These are phyloP conservation scores for Leucocoprinus sp. DNA, from an alignment of 768 basidiomycete species.

Conservation along the genomic window DNA sequence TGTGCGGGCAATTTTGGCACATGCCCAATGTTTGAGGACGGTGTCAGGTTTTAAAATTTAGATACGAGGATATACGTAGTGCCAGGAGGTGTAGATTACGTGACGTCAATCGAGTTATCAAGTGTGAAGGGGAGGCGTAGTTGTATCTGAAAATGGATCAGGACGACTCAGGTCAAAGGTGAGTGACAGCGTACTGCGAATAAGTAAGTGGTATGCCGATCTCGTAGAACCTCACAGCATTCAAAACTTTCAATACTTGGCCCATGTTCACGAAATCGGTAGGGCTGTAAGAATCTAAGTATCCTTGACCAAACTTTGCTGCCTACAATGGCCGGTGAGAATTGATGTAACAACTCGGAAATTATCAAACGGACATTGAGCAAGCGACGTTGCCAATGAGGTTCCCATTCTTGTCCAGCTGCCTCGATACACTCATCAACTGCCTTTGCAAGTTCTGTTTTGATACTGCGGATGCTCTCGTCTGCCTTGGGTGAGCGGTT, in stretches of 20 bases:
- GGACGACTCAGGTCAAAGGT: constrained; percentile 4
- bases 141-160: constrained; percentile 52
- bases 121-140: constrained; percentile 69
- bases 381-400: constrained; percentile 80
- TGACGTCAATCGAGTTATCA: constrained; percentile 76
- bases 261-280: constrained; percentile 91
- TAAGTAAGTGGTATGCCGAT: constrained; percentile 92
- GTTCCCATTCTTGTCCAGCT: constrained; percentile 87
- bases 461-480: constrained; percentile 83
- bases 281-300: constrained; percentile 88
- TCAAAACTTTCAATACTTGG: constrained; percentile 86
- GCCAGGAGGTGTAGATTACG: constrained; percentile 89
- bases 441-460: constrained; percentile 76
- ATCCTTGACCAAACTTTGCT: constrained; percentile 94
- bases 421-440: constrained; percentile 93
- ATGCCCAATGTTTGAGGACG: constrained; percentile 94
- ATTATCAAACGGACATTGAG: constrained; percentile 53
- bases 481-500: constrained; percentile 85
- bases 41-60: constrained; percentile 77
- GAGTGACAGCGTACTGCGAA: constrained; percentile 55
- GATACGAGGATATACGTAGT: constrained; percentile 78
- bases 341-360: not conserved
- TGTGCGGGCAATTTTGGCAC: constrained; percentile 77
- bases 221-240: constrained; percentile 86
- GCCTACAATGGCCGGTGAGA: constrained; percentile 42